Conservation (phyloP, 2,329 filamentous ascomycete species). For the Pyrenochaeta sp. region DNA sequence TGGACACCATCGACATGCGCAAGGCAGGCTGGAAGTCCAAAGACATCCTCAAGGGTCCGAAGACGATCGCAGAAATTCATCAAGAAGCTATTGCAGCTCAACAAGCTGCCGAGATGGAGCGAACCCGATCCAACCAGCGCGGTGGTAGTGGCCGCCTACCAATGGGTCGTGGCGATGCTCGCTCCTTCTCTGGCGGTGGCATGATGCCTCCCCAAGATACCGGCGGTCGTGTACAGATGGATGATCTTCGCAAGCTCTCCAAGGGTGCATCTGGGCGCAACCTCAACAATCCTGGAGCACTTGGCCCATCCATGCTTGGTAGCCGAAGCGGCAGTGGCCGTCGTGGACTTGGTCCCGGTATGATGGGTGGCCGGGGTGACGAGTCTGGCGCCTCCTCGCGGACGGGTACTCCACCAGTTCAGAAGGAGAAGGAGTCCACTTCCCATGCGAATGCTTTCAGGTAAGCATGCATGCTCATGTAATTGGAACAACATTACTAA, state of each 20-base stretch:
- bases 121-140: conserved; percentile 66
- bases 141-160: conserved; percentile 76
- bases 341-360: conserved; percentile 74
- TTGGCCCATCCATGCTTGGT: conserved; percentile 89
- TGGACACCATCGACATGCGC: conserved; percentile 91
- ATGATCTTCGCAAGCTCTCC: conserved; percentile 85
- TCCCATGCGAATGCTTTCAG: conserved; percentile 88
- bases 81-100: conserved; percentile 80
- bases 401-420: conserved; percentile 82
- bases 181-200: conserved; percentile 78
- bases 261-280: conserved; percentile 66
- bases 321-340: conserved; percentile 89
- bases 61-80: conserved; percentile 93
- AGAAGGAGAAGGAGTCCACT: conserved; percentile 70
- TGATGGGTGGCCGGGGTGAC: conserved; percentile 75
- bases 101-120: conserved; percentile 79
- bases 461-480: conserved; percentile 63
- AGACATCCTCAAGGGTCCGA: conserved; percentile 91
- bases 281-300: conserved; percentile 62
- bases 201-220: conserved; percentile 75
- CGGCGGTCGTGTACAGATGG: conserved; percentile 85
- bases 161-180: conserved; percentile 84
- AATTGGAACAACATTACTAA: conserved; percentile 19
- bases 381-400: conserved; percentile 89
- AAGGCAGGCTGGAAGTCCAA: conserved; percentile 82